phyloP scores from a whole-genome alignment of 1,284 basidiomycete genomes.

The Austroboletus novae-zelandiae region DNA sequence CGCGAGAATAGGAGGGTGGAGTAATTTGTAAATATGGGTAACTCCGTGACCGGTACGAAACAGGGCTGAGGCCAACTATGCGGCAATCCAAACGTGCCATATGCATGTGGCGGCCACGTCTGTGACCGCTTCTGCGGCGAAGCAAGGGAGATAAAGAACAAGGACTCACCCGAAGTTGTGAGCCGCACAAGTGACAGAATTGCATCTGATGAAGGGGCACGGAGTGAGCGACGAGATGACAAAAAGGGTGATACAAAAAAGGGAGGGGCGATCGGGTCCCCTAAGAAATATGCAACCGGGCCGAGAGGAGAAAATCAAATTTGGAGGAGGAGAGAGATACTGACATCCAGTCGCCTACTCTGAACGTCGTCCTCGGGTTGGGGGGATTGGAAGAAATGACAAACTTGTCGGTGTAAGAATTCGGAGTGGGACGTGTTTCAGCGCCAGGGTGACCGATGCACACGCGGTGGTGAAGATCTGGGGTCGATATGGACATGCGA shows the following conservation, averaged over 20 bases:
- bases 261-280: slow-evolving; percentile 16
- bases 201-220: slow-evolving; percentile 47
- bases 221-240: slow-evolving; percentile 11
- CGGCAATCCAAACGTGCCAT: slow-evolving; percentile 1
- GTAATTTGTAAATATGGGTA: slow-evolving; percentile 25
- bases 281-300: slow-evolving; percentile 9
- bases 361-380: slow-evolving; percentile 68
- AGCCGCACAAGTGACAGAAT: slow-evolving; percentile 57
- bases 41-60: slow-evolving; percentile 23
- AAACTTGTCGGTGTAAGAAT: slow-evolving; percentile 38
- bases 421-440: neutral
- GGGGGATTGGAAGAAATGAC: slow-evolving; percentile 72
- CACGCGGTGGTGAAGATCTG: slow-evolving; percentile 30
- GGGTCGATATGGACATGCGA: slow-evolving; percentile 39
- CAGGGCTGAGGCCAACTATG: slow-evolving; percentile 2
- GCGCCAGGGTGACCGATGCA: slow-evolving; percentile 6
- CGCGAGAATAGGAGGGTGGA: slow-evolving; percentile 19
- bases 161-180: slow-evolving; percentile 72
- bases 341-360: slow-evolving; percentile 79
- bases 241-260: slow-evolving; percentile 9
- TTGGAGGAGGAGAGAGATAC: slow-evolving; percentile 31
- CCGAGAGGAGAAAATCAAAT: slow-evolving; percentile 16
- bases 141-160: slow-evolving; percentile 5
- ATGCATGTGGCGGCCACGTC: slow-evolving; percentile 2
- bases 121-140: slow-evolving; percentile 1